Evolutionary conservation across 495 filamentous ascomycete species (phyloP), one percentile per base, ranked within the genome.

Genomic region (Aspergillus ostianus): DNA sequence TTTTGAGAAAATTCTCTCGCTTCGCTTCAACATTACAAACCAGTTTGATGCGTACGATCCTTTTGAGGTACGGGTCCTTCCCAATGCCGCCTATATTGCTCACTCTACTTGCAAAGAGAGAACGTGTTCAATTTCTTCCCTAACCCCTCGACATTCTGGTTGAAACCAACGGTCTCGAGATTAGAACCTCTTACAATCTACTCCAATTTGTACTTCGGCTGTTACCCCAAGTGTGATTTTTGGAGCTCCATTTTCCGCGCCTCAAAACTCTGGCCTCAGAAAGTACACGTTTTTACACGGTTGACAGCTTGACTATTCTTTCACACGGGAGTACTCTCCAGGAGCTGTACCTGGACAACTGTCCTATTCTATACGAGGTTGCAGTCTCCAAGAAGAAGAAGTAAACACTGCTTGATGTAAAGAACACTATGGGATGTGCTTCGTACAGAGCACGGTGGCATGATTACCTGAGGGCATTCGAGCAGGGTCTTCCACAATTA

Each of bases 201-300:
- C 27, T 66, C 63, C 26, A 53, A 29, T 27, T 23, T 57, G 8
- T 68, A 64, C 53, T 67, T 57, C 20, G 70, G 68, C 18, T 67
- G 63, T 51, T 70, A 58, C 19, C 70, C 70, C 5, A 59, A 62
- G 23, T 32, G 59, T 2, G 52, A 23, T 58, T 69, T 10, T 23
- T 47, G 4, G 48, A 50, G 10, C 23, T 70, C 4, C 62, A 67
- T 50, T 70, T 66, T 55, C 66, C 68, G 2, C 48, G 51, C 2
- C 57, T 73, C 26, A 63, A 73, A 52, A 58, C 59, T 15, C 60
- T 73, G 0, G 23, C 59, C 55, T 73, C 6, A 63, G 64, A 3
- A 66, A 66, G 17, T 68, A 60, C 46, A 56, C 55, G 46, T 73
- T 73, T 29, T 56, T 66, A 10, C 55, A 70, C 18, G 68, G 67